Evolutionary conservation across 306 rosid species (phyloP).

Genomic region (Canavalia gladiata): DNA sequence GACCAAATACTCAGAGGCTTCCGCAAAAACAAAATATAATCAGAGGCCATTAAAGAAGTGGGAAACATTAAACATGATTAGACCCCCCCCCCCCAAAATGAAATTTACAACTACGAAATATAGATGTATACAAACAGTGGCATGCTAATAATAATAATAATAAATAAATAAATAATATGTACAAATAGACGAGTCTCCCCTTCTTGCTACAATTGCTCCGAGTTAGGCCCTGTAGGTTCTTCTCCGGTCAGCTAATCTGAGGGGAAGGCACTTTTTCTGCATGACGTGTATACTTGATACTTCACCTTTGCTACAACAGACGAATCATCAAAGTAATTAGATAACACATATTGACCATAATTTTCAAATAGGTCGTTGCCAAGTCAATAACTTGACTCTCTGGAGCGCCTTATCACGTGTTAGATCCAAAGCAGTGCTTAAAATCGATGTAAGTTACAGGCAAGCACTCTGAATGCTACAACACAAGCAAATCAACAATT

Average conservation of each 20-base stretch:
- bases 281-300: background rate
- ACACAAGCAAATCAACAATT: conserved; percentile 30
- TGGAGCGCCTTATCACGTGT: conserved; percentile 33
- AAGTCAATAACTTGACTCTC: conserved; percentile 38
- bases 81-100: no score
- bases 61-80: conserved; percentile 16
- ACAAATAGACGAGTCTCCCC: conserved; percentile 40
- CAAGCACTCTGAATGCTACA: conserved; percentile 36
- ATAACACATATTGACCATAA: conserved; percentile 35
- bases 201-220: conserved; percentile 32
- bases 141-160: conserved; percentile 5
- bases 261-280: conserved; percentile 31
- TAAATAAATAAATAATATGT: conserved; percentile 37
- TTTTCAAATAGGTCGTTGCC: conserved; percentile 42
- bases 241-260: conserved; percentile 16
- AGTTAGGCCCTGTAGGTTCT: conserved; percentile 10
- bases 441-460: conserved; percentile 33
- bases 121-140: conserved; percentile 38
- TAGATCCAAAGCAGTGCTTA: conserved; percentile 36
- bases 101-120: background rate
- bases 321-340: conserved; percentile 39
- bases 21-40: no score
- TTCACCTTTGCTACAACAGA: conserved; percentile 38
- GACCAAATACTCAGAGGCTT: background rate
- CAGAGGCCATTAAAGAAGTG: background rate